Base-by-base conservation (phyloP, 192 early-diverging fungal species). In the Coemansia sp. region DNA sequence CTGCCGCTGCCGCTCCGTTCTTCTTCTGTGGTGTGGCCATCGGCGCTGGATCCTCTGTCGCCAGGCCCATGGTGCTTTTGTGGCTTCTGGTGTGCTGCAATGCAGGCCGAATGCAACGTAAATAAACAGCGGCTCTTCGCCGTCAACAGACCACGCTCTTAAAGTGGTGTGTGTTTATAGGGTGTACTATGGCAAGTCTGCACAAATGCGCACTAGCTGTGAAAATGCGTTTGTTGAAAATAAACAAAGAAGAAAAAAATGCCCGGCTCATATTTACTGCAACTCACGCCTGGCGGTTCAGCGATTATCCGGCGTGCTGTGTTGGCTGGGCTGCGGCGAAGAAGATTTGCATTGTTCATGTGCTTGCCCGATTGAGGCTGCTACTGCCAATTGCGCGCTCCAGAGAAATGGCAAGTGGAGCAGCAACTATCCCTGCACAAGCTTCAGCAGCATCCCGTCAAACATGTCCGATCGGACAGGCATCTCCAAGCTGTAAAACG, bases 401-500 rank as follows among this genome's bases (percentile, higher is more conserved):
- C 23, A 26, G 23, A 26, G 23, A 26, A 26, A 26, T 26, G 23
- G 2, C 23, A 26, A 26, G 23, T 26, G 23, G 23, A 3, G 23
- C 23, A 3, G 23, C 23, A 26, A 4, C 23, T 55, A 16, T 28
- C 50, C 37, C 50, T 78, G 59, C 2, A 78, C 63, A 6, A 72
- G 68, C 48, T 78, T 59, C 20, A 42, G 50, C 36, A 98, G 55
- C 62, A 88, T 83, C 12, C 82, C 49, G 69, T 98, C 96, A 83
- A 98, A 98, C 61, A 94, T 80, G 54, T 99, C 96, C 0, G 87
- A 89, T 15, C 94, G 88, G 60, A 99, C 94, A 20, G 96, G 96
- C 96, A 99, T 99, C 65, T 99, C 96, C 14, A 94, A 88, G 54
- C 87, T 94, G 81, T 97, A 93, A 67, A 99, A 99, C 33, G 96